Evolutionary conservation across 2,329 filamentous ascomycete genomes (phyloP).

Genomic region (Fusarium sp.): DNA sequence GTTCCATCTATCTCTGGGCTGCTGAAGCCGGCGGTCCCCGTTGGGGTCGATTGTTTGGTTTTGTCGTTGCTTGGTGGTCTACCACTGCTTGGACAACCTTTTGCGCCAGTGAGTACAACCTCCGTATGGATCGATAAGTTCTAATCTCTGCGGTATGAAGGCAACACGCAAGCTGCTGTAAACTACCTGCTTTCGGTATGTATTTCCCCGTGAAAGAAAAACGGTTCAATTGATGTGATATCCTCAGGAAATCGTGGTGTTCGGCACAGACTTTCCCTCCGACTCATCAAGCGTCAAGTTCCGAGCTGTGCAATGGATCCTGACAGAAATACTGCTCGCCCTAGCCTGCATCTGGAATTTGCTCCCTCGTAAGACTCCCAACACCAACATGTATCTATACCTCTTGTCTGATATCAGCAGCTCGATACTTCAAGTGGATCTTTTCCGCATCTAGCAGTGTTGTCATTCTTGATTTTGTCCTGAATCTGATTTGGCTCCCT

Average conservation of each 20-base stretch:
- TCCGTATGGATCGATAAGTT: too few species aligned
- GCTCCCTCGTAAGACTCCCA: background rate
- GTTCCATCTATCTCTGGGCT: background rate
- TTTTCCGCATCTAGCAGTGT: background rate
- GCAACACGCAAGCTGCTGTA: background rate
- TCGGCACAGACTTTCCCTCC: background rate
- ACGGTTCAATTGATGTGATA: too few species aligned
- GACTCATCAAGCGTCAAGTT: background rate
- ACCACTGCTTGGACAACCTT: background rate
- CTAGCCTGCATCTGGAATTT: slow-evolving; percentile 3
- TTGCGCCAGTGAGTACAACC: background rate
- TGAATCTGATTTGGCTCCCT: background rate
- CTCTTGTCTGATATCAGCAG: background rate
- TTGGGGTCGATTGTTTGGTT: background rate
- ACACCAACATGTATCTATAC: too few species aligned
- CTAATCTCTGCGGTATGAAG: background rate
- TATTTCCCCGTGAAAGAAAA: too few species aligned
- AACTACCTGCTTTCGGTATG: slow-evolving; percentile 2
- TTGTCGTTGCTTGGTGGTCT: slow-evolving; percentile 3
- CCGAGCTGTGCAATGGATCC: background rate
- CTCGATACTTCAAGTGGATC: slow-evolving; percentile 7
- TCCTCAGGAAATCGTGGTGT: background rate
- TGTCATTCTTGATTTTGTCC: background rate
- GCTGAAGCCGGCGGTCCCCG: background rate
- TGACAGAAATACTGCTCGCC: background rate